These are phyloP conservation scores for Dipteronia dyeriana DNA, from an alignment of 345 rosid genomes.

Conservation along the genomic window DNA sequence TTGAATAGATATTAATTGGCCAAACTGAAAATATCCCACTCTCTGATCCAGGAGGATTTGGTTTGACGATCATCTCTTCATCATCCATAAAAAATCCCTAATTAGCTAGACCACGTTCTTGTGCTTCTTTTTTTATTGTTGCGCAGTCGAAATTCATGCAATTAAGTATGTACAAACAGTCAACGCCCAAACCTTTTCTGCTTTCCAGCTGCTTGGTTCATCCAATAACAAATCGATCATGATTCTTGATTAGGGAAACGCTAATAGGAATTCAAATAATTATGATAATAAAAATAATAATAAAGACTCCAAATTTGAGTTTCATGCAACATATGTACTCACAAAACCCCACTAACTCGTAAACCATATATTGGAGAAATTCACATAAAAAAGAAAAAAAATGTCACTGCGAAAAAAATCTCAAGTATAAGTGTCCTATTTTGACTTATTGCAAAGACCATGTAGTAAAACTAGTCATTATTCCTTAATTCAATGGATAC, in stretches of 20 bases:
- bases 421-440: background rate
- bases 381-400: background rate
- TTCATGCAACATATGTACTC: background rate
- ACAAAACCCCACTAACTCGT: background rate
- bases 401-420: background rate
- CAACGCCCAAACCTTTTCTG: too few relatives aligned
- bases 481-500: constrained; percentile 1
- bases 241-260: too few relatives aligned
- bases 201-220: too few relatives aligned
- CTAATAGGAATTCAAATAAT: too few relatives aligned
- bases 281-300: background rate
- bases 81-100: constrained; percentile 22
- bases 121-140: constrained; percentile 1
- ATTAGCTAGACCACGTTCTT: background rate
- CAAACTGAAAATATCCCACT: constrained; percentile 23
- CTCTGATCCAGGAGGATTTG: background rate
- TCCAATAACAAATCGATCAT: too few relatives aligned
- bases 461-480: background rate
- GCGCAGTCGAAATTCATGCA: constrained; percentile 9
- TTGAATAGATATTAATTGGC: constrained; percentile 21
- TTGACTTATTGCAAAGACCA: background rate
- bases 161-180: background rate
- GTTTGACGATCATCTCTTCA: constrained; percentile 15
- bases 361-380: background rate
- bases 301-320: background rate